These are phyloP conservation scores for Cladophialophora carrionii DNA, from an alignment of 2,329 filamentous ascomycete species.

Conservation along the genomic window DNA sequence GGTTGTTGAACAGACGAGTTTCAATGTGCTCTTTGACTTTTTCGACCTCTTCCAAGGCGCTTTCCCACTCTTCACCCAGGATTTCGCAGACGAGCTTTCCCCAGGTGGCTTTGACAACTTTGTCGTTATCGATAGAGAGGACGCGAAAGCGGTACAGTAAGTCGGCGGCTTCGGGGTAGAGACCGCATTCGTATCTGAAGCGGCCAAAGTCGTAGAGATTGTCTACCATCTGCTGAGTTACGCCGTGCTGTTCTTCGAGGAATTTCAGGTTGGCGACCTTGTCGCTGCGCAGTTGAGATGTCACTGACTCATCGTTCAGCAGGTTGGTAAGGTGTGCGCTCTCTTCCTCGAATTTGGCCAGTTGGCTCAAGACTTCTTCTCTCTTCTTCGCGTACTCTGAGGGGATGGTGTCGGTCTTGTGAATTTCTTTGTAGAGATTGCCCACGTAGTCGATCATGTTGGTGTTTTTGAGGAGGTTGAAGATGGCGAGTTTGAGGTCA, in stretches of 20 bases:
- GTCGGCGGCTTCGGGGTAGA: conserved; percentile 87
- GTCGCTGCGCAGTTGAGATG: conserved; percentile 88
- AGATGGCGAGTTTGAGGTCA: conserved; percentile 83
- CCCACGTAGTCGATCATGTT: conserved; percentile 99
- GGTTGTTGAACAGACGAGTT: conserved; percentile 92
- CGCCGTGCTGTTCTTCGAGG: conserved; percentile 92
- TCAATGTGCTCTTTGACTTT: conserved; percentile 93
- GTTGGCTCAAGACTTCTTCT: conserved; percentile 79
- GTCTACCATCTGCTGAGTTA: conserved; percentile 94
- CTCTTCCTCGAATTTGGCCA: conserved; percentile 83
- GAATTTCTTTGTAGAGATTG: conserved; percentile 84
- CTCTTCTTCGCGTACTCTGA: conserved; percentile 86
- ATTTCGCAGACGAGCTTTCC: conserved; percentile 97
- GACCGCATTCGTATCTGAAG: conserved; percentile 97
- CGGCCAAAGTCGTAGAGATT: conserved; percentile 93
- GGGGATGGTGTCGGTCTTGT: conserved; percentile 75
- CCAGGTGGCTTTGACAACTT: conserved; percentile 93
- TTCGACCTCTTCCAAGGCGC: conserved; percentile 83
- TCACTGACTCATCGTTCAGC: conserved; percentile 83
- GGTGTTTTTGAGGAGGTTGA: conserved; percentile 90
- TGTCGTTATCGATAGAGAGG: conserved; percentile 97
- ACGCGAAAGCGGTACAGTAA: conserved; percentile 97
- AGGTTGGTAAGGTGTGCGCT: conserved; percentile 87
- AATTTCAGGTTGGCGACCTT: conserved; percentile 99
- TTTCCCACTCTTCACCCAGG: conserved; percentile 92